Conservation (phyloP, 768 basidiomycete genomes). For the Leccinum aurantiacum region DNA sequence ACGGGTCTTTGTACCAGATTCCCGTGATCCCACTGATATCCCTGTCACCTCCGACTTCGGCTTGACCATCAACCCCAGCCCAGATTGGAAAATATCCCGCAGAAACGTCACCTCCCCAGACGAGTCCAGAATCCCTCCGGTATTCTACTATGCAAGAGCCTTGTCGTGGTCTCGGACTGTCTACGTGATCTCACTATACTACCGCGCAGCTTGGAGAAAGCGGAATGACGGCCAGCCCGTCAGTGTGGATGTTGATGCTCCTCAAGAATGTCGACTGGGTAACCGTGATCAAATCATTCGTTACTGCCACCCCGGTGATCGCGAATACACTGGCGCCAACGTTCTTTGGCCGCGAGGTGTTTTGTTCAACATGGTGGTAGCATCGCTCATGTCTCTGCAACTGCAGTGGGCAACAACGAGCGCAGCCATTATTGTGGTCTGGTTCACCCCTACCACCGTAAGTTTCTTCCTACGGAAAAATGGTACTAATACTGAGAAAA, state of each 20-base stretch:
- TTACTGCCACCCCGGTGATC: constrained; percentile 19
- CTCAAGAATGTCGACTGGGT: constrained; percentile 20
- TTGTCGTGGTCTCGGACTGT: constrained; percentile 22
- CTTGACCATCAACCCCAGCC: constrained; percentile 16
- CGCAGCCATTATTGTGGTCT: constrained; percentile 29
- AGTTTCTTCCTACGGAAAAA: neutral
- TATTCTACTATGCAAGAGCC: constrained; percentile 28
- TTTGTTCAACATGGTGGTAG: constrained; percentile 28
- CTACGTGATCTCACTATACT: constrained; percentile 19
- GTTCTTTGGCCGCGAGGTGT: constrained; percentile 25
- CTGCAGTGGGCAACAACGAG: constrained; percentile 36
- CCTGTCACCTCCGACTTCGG: constrained; percentile 11
- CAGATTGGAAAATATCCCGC: neutral
- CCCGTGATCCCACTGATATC: neutral
- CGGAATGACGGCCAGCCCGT: neutral
- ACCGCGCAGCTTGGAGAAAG: constrained; percentile 19
- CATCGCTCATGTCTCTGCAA: constrained; percentile 28
- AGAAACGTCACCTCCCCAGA: constrained; percentile 21
- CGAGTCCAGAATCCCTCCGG: constrained; percentile 23
- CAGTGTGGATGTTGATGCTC: constrained; percentile 6
- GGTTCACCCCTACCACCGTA: constrained; percentile 33
- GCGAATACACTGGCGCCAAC: neutral
- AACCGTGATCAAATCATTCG: constrained; percentile 14
- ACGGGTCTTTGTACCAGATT: constrained; percentile 1
- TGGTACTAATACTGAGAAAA: neutral